Evolutionary conservation across 225 moss, liverwort and hornwort species (phyloP).

Genomic region (Polytrichum formosum): DNA sequence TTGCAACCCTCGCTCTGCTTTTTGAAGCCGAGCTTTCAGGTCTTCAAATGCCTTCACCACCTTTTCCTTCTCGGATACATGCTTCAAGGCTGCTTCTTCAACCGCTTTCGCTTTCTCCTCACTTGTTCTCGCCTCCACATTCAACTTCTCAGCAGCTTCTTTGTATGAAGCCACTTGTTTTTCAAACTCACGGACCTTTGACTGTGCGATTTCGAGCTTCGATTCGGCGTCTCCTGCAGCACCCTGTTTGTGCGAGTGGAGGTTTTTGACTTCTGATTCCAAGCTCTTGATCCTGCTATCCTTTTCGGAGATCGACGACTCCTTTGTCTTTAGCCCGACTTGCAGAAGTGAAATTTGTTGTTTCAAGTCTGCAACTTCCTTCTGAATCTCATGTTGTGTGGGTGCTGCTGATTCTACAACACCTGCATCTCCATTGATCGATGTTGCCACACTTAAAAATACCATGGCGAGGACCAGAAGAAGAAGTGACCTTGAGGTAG

Average conservation of each 20-base stretch:
- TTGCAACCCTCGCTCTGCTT: conserved; percentile 55
- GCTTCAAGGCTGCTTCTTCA: conserved; percentile 41
- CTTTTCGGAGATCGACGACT: conserved; percentile 20
- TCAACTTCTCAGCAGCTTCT: conserved; percentile 34
- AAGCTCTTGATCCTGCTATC: conserved; percentile 27
- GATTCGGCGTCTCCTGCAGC: conserved; percentile 17
- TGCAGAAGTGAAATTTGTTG: conserved; percentile 22
- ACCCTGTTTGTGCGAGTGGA: conserved; percentile 40
- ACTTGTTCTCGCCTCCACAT: conserved; percentile 34
- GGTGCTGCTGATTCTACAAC: conserved; percentile 3
- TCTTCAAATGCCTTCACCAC: conserved; percentile 33
- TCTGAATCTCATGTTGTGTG: background rate
- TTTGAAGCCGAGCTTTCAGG: conserved; percentile 44
- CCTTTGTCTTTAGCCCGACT: conserved; percentile 31
- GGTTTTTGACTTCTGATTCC: conserved; percentile 37
- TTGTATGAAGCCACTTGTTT: conserved; percentile 21
- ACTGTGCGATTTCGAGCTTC: conserved; percentile 45
- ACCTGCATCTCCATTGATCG: conserved; percentile 20
- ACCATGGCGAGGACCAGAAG: conserved; percentile 10
- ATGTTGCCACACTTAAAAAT: conserved; percentile 8
- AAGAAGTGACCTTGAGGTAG: conserved; percentile 11
- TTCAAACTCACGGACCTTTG: conserved; percentile 53
- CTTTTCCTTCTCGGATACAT: conserved; percentile 54
- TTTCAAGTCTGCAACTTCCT: conserved; percentile 27
- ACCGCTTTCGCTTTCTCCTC: conserved; percentile 56